Conservation (phyloP, 176 grass and related monocot species). For the Thinopyrum elongatum region DNA sequence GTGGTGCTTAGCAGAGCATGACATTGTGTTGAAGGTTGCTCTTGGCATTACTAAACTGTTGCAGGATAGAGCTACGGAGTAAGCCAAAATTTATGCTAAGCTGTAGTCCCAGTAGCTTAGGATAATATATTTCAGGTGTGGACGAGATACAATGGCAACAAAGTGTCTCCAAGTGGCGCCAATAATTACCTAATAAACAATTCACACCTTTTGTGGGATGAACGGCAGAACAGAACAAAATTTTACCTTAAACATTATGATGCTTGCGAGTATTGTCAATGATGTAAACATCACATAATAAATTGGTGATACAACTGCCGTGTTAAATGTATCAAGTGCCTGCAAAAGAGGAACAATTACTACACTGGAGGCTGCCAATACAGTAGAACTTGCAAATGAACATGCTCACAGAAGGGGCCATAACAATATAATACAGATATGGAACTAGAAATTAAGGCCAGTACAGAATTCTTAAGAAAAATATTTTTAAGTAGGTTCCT, state of each 20-base stretch:
- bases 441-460: neutral
- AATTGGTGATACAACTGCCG: slow-evolving; percentile 97
- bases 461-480: neutral
- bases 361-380: neutral
- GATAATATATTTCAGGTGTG: neutral
- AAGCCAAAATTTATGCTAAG: neutral
- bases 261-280: slow-evolving; percentile 88
- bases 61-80: neutral
- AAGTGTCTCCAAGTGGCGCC: neutral
- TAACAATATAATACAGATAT: neutral
- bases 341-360: slow-evolving; percentile 23
- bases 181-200: neutral
- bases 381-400: neutral
- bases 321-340: slow-evolving; percentile 96
- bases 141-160: neutral
- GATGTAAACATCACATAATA: slow-evolving; percentile 98
- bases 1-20: neutral
- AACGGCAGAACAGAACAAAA: neutral
- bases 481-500: neutral
- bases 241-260: slow-evolving; percentile 99
- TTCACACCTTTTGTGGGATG: neutral
- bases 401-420: neutral
- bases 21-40: neutral
- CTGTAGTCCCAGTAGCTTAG: neutral
- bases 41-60: neutral